A percentile compares a stretch with the other conserved stretches of the same genome.
Evolutionary conservation across 2,329 filamentous ascomycete genomes (phyloP).

Genomic region (Cryphonectria parasitica): DNA sequence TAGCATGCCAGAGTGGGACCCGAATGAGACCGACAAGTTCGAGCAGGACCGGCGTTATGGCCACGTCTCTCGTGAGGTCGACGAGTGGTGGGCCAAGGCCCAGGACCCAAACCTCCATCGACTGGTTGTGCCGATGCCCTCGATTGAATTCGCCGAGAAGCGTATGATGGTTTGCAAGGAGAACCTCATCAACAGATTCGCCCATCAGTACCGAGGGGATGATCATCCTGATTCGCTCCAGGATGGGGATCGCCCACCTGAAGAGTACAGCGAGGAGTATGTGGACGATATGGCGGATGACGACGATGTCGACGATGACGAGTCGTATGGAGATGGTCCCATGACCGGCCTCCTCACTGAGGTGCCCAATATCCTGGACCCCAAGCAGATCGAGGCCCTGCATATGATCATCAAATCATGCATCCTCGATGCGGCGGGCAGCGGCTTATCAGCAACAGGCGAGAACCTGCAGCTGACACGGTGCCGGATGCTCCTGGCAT

Average conservation of each 20-base stretch:
- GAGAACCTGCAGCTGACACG: conserved; percentile 89
- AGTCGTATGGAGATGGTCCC: conserved; percentile 78
- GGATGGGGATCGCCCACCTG: conserved; percentile 36
- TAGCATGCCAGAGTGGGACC: conserved; percentile 49
- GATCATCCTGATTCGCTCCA: conserved; percentile 42
- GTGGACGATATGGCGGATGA: conserved; percentile 60
- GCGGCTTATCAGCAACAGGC: conserved; percentile 66
- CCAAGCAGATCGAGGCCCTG: conserved; percentile 91
- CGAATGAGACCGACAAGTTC: conserved; percentile 59
- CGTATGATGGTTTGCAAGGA: conserved; percentile 62
- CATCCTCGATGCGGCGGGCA: conserved; percentile 81
- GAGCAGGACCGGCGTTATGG: conserved; percentile 63
- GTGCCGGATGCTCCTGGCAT: conserved; percentile 85
- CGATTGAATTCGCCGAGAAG: conserved; percentile 61
- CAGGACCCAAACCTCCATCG: conserved; percentile 64
- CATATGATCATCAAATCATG: conserved; percentile 98
- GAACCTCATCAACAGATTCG: conserved; percentile 61
- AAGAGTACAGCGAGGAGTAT: conserved; percentile 41
- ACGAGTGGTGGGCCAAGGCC: conserved; percentile 66
- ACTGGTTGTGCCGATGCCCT: conserved; percentile 63
- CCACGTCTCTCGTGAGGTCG: conserved; percentile 66
- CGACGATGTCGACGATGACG: conserved; percentile 74
- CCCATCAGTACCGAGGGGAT: conserved; percentile 48
- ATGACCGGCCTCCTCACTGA: conserved; percentile 86
- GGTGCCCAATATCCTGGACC: conserved; percentile 90